Conservation (phyloP, 2,329 filamentous ascomycete genomes). For the Zasmidium cellare region DNA sequence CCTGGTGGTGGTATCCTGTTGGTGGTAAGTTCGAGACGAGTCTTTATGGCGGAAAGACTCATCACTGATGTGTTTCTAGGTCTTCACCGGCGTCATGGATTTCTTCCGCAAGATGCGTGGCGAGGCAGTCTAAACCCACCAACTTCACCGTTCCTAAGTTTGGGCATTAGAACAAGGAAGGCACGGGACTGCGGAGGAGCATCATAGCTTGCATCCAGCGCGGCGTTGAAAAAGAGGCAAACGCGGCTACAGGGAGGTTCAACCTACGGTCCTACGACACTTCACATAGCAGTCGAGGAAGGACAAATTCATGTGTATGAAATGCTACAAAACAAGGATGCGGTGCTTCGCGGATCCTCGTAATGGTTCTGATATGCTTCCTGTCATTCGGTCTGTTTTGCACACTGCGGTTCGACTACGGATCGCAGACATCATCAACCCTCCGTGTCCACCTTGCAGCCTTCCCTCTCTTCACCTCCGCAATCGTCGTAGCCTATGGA, state of each 20-base stretch:
- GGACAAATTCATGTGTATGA: background rate
- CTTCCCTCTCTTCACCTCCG: too few species aligned
- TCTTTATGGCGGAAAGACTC: background rate
- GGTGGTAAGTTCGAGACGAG: slow-evolving; percentile 49
- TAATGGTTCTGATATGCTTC: too few species aligned
- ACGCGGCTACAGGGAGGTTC: background rate
- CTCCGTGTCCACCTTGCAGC: too few species aligned
- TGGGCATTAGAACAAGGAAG: background rate
- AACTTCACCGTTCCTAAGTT: background rate
- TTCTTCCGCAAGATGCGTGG: slow-evolving; percentile 76
- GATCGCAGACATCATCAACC: too few species aligned
- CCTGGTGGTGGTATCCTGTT: slow-evolving; percentile 74
- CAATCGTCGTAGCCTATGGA: too few species aligned
- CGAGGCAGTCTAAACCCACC: slow-evolving; percentile 25
- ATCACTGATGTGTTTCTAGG: background rate
- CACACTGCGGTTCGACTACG: too few species aligned
- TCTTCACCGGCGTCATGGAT: slow-evolving; percentile 87
- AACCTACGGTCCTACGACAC: background rate
- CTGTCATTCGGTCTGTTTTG: too few species aligned
- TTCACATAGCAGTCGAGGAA: background rate
- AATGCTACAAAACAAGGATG: background rate
- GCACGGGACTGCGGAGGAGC: background rate
- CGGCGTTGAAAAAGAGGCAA: background rate
- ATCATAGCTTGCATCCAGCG: background rate
- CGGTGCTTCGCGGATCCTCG: too few species aligned